A percentile compares a stretch with the other conserved stretches of the same genome.
phyloP scores from a whole-genome alignment of 441 rosid species.

The Euphorbia schlechtendalii region DNA sequence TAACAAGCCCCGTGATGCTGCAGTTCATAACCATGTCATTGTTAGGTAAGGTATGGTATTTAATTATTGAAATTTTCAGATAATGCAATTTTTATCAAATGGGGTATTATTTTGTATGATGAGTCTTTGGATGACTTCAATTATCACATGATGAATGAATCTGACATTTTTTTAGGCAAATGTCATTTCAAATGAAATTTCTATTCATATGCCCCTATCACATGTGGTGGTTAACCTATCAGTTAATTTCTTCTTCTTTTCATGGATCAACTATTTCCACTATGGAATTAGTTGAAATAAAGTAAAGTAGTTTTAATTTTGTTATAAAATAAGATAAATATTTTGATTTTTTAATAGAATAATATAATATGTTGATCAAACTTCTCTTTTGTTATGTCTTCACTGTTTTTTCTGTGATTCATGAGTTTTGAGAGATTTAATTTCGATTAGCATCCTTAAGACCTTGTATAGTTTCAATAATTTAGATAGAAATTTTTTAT shows the following conservation, averaged over 20 bases:
- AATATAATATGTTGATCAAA: too few species aligned
- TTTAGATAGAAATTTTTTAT: too few species aligned
- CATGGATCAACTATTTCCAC: not conserved
- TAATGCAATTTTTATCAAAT: conserved; percentile 23
- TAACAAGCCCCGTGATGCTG: not conserved
- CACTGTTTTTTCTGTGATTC: too few species aligned
- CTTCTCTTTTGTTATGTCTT: too few species aligned
- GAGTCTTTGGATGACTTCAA: conserved; percentile 17
- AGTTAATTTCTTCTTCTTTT: not conserved
- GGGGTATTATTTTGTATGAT: not conserved
- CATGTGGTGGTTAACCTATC: not conserved
- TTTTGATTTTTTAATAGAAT: too few species aligned
- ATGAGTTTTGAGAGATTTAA: too few species aligned
- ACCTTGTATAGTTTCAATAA: too few species aligned
- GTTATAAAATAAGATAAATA: too few species aligned
- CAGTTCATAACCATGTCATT: not conserved
- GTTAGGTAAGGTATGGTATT: not conserved
- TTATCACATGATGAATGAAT: conserved; percentile 15
- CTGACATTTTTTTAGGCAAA: conserved; percentile 1
- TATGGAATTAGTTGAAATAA: not conserved
- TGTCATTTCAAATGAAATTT: not conserved
- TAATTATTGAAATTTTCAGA: conserved; percentile 6
- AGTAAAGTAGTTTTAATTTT: not conserved
- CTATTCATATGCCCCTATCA: not conserved
- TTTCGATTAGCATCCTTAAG: too few species aligned